Conservation (phyloP, 805 yeast species). For the Candida vaughaniae region DNA sequence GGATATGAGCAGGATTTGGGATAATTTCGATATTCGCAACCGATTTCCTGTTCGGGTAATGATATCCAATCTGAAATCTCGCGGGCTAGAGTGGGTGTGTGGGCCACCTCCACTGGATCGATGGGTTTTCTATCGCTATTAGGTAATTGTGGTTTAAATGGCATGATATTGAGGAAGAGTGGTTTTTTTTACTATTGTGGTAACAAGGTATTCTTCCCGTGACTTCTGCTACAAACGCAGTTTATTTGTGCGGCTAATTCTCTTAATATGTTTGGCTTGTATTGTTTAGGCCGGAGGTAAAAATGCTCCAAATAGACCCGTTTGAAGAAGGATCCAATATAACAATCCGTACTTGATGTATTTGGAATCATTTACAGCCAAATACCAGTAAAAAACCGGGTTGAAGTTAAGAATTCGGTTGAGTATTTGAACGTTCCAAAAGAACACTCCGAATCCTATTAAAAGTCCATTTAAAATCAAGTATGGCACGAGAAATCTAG, state of each 20-base stretch:
- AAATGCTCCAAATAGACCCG: conserved; percentile 74
- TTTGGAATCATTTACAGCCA: conserved; percentile 32
- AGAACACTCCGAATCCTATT: conserved; percentile 49
- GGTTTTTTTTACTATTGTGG: no score
- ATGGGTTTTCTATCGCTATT: no score
- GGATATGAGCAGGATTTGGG: neutral
- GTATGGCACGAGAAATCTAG: conserved; percentile 35
- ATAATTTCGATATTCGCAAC: conserved; percentile 2
- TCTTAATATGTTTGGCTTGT: no score
- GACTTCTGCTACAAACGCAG: no score
- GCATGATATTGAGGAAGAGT: no score
- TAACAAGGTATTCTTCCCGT: no score
- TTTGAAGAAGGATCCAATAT: conserved; percentile 67
- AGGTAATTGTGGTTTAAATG: no score
- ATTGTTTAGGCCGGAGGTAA: conserved; percentile 94
- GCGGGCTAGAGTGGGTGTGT: no score
- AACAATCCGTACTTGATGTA: conserved; percentile 28
- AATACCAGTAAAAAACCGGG: conserved; percentile 75
- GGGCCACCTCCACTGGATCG: no score
- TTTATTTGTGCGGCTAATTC: no score
- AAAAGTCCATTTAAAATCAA: conserved; percentile 43
- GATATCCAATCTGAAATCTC: conserved; percentile 1
- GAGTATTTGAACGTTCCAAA: conserved; percentile 85
- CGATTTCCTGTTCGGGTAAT: conserved; percentile 3
- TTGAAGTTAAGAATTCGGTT: conserved; percentile 75